Evolutionary conservation across 192 early-diverging fungal species (phyloP).

Genomic region (Pecoramyces ruminantium): DNA sequence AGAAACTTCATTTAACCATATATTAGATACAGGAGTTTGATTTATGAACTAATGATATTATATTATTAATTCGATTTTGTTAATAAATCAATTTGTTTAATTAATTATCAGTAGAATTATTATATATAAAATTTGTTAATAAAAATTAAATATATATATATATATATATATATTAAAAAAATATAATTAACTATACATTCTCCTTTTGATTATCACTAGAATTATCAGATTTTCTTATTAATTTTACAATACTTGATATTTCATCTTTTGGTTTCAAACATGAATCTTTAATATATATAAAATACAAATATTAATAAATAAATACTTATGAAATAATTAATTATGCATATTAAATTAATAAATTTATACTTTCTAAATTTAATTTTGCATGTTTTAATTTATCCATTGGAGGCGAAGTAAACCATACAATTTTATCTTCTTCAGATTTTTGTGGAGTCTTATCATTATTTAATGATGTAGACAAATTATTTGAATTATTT

Average conservation of each 20-base stretch:
- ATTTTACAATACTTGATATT: background rate
- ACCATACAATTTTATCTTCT: background rate
- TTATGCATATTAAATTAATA: no score
- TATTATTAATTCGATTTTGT: no score
- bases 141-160: no score
- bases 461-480: background rate
- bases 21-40: background rate
- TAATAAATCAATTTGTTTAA: no score
- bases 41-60: background rate
- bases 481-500: background rate
- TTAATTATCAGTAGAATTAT: no score
- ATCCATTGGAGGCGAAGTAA: background rate
- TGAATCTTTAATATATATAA: background rate
- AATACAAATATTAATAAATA: no score
- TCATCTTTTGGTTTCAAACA: background rate
- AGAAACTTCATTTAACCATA: background rate
- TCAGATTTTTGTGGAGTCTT: background rate
- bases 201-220: background rate
- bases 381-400: background rate
- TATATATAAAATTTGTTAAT: no score
- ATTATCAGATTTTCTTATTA: background rate
- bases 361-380: background rate
- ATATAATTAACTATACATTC: background rate
- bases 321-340: no score
- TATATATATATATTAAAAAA: no score